phyloP scores from a whole-genome alignment of 2,329 filamentous ascomycete species.

The Colletotrichum kahawae region DNA sequence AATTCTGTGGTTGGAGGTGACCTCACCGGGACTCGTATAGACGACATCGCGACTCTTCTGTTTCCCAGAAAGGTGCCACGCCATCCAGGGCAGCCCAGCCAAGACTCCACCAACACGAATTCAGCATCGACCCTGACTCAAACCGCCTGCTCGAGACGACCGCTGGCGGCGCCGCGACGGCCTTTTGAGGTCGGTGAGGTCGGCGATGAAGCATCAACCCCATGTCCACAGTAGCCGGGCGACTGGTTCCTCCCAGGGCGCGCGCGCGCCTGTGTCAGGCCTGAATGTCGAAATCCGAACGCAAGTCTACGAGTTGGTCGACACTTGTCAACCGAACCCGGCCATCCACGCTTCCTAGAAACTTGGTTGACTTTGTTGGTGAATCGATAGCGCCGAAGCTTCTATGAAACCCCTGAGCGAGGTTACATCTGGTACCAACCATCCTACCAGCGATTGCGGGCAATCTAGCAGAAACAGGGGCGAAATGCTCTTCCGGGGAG shows the following conservation, averaged over 20 bases:
- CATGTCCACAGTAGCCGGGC: neutral
- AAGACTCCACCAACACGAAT: neutral
- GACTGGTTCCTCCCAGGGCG: neutral
- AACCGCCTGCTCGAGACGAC: neutral
- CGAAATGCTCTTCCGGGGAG: neutral
- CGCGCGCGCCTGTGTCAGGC: neutral
- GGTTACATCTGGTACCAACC: neutral
- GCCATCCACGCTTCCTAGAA: neutral
- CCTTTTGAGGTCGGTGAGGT: neutral
- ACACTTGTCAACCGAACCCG: neutral
- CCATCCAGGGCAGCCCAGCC: neutral
- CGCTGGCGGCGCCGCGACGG: neutral
- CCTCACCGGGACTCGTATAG: neutral
- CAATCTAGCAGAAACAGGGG: slow-evolving; percentile 4
- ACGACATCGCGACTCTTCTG: neutral
- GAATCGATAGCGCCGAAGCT: slow-evolving; percentile 12
- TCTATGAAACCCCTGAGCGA: slow-evolving; percentile 4
- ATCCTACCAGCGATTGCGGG: neutral
- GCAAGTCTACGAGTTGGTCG: neutral
- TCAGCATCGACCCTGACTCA: neutral
- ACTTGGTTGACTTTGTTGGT: neutral
- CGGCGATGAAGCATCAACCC: neutral
- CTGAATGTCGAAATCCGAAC: neutral
- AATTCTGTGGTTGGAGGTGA: neutral
- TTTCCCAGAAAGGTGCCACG: neutral